Base-by-base conservation (phyloP, 2,329 filamentous ascomycete genomes). In the Arthrobotrys sinensis region DNA sequence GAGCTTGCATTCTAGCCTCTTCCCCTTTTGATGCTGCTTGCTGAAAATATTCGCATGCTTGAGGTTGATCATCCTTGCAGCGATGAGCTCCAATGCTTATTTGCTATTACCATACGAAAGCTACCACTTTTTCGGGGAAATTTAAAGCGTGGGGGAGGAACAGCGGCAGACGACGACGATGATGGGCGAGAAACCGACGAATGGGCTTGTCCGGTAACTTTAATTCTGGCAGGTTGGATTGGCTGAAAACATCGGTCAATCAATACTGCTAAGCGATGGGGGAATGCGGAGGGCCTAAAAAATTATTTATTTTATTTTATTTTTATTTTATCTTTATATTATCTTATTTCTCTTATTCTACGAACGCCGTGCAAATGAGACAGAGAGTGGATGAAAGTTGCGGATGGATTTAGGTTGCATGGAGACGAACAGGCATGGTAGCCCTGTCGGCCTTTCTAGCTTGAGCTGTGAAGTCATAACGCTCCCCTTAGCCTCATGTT, bases 71-170 rank as follows among this genome's bases (percentile, higher is more conserved):
- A 67, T 19, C 60, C 52, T 43, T 50, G 67, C 38, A 43, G 40
- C 65, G 73, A 77, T 66, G 75, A 78, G 75, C 75, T 77, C 73
- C 52, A 60, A 60, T 43, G 24, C 21, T 19, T 19, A 21, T 5
- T 63, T 24, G 10, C 21, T 34, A n/a, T 36, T 16, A 28, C 24
- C 24, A 28, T 28, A 28, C 24, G 24, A 28, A 28, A 28, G 24
- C 24, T 28, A 28, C 24, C 24, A 4, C 24, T 10, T 8, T 50
- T 38, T 48, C 45, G 32, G 53, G 24, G 55, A 34, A 60, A 60
- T 60, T 48, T 60, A 14, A 28, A n/a, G 72, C 46, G 60, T 66
- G 60, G 67, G 67, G 66, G 52, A 55, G 36, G 24, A 28, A 28
- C 2, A 28, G 8, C 6, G 6, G 8, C 36, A 6, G 36, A 8